A percentile compares a stretch with the other conserved stretches of the same genome.
Conservation (phyloP, 768 basidiomycete species). For the Leccinum imitatum region DNA sequence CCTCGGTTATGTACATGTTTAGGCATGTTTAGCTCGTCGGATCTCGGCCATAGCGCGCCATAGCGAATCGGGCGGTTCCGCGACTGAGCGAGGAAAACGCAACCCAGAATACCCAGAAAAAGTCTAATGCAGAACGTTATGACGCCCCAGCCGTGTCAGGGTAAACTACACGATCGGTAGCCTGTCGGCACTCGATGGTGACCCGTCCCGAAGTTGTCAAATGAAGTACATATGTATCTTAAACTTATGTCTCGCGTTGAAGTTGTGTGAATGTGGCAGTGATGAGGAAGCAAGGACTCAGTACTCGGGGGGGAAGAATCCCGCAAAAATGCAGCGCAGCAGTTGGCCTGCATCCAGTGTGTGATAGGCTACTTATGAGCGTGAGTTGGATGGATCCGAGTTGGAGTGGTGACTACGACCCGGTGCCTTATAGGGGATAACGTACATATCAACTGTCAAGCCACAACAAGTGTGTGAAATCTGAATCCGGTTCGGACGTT, state of each 20-base stretch:
- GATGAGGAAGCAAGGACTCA: background rate
- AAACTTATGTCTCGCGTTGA: background rate
- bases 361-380: background rate
- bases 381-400: background rate
- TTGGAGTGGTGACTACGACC: no score
- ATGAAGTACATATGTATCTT: background rate
- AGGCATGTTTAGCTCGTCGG: no score
- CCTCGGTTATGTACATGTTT: no score
- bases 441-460: background rate
- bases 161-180: background rate
- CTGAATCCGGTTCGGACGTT: background rate
- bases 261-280: background rate
- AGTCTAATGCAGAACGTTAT: background rate
- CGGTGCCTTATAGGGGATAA: background rate
- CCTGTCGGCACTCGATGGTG: background rate
- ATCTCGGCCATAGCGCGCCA: background rate
- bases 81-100: no score
- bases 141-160: background rate
- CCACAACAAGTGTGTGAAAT: slow-evolving; percentile 1
- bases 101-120: background rate
- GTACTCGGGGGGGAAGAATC: background rate
- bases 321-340: background rate
- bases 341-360: background rate
- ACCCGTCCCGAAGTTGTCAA: background rate
- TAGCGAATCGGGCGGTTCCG: background rate